These are phyloP conservation scores for Populus ilicifolia DNA, from an alignment of 345 rosid genomes.

Conservation along the genomic window DNA sequence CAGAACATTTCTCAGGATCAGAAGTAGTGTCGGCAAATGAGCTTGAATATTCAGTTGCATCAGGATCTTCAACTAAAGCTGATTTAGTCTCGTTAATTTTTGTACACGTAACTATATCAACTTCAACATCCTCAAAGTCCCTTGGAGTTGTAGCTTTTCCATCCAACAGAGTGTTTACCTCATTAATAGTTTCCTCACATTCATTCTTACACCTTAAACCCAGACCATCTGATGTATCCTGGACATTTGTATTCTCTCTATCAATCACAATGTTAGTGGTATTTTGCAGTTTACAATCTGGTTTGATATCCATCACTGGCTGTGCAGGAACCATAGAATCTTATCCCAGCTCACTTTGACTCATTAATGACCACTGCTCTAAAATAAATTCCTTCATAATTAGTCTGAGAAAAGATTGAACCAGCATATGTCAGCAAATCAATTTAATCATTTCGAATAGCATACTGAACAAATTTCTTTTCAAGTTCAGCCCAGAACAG, in stretches of 20 bases:
- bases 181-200: conserved; percentile 23
- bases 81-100: conserved; percentile 12
- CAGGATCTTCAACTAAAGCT: conserved; percentile 51
- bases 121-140: conserved; percentile 43
- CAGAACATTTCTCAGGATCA: conserved; percentile 42
- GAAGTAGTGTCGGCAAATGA: conserved; percentile 74
- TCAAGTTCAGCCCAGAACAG: neutral
- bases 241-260: conserved; percentile 26
- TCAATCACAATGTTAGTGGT: conserved; percentile 27
- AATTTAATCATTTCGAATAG: neutral
- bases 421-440: neutral
- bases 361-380: conserved; percentile 2
- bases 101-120: conserved; percentile 50
- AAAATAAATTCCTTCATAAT: conserved; percentile 13
- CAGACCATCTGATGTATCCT: conserved; percentile 24
- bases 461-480: neutral
- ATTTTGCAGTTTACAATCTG: conserved; percentile 22
- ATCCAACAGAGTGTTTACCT: conserved; percentile 20
- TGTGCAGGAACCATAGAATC: conserved; percentile 35
- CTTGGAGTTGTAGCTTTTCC: conserved; percentile 21
- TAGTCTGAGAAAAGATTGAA: conserved; percentile 14
- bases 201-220: conserved; percentile 27
- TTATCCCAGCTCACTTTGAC: conserved; percentile 4
- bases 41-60: conserved; percentile 84
- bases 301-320: conserved; percentile 37